A percentile compares a stretch with the other conserved stretches of the same genome.
phyloP scores from a whole-genome alignment of 2,329 filamentous ascomycete species.

The Alternaria novae-zelandiae region DNA sequence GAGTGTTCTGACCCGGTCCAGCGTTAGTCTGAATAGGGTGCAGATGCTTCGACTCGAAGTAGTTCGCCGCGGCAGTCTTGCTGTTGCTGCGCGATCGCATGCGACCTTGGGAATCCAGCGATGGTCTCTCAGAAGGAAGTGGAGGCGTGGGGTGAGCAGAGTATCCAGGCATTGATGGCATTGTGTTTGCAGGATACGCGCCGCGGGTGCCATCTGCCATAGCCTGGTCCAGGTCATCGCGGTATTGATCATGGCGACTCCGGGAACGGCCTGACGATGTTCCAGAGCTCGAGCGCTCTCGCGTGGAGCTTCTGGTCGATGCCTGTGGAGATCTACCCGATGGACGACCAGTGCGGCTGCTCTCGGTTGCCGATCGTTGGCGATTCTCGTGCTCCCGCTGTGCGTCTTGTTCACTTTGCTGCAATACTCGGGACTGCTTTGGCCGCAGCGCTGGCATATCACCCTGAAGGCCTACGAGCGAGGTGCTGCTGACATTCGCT shows the following conservation, averaged over 20 bases:
- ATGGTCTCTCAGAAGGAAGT: conserved; percentile 33
- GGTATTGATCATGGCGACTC: conserved; percentile 57
- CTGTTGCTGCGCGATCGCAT: conserved; percentile 48
- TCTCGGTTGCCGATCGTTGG: conserved; percentile 45
- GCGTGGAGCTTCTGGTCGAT: conserved; percentile 49
- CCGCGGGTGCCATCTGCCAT: conserved; percentile 54
- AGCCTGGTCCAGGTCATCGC: conserved; percentile 60
- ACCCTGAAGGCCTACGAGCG: conserved; percentile 31
- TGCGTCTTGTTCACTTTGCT: conserved; percentile 45
- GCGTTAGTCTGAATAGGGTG: conserved; percentile 45
- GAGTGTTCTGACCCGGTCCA: conserved; percentile 28
- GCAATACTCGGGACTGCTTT: conserved; percentile 41
- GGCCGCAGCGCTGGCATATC: conserved; percentile 36
- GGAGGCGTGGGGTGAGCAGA: conserved; percentile 38
- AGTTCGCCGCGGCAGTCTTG: conserved; percentile 37
- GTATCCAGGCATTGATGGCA: conserved; percentile 45
- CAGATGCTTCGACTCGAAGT: conserved; percentile 48
- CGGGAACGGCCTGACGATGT: conserved; percentile 60
- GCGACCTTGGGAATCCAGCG: conserved; percentile 34
- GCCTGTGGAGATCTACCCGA: conserved; percentile 47
- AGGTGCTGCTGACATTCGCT: conserved; percentile 47
- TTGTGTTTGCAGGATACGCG: conserved; percentile 39
- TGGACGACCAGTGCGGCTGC: conserved; percentile 36
- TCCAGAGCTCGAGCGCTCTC: conserved; percentile 63
- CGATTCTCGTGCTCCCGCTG: conserved; percentile 40